Evolutionary conservation across 164 flowering plant genomes (phyloP), one percentile per base, ranked within the genome.

Genomic region (Liriodendron chinense): DNA sequence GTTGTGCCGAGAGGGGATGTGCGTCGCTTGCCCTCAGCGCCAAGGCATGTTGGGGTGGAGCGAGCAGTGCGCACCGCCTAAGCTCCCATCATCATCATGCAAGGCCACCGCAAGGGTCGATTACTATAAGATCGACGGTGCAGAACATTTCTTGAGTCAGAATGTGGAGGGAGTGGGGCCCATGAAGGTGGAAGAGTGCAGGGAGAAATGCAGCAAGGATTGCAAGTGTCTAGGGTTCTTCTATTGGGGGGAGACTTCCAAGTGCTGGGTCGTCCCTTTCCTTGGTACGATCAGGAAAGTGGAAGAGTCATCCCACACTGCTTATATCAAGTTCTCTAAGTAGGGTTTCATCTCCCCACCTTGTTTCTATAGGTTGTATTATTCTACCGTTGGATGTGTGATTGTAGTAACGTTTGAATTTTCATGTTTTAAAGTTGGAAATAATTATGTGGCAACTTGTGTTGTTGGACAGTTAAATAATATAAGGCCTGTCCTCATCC

Each of bases 181-280:
- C 1, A 68, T 79, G 74, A 79, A 72, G 75, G 76, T 67, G 28
- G 75, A 43, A 23, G 79, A 74, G 28, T 83, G 86, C 47, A 74
- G 79, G 18, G 64, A 71, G 1, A 83, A 47, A 34, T 85, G 87
- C 64, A 65, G 18, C 22, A 73, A 68, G 53, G 84, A 85, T 63
- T 83, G 87, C 76, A 83, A 83, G 76, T 85, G 87, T 67, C 20
- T 79, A 49, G 87, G 87, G n/a, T 83, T 67, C 72, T 74, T 83
- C 63, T 78, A 83, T 77, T 16, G 68, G 20, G 74, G 70, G n/a
- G 74, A 70, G 23, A 70, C 65, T 7, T 79, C 76, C 0, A 77
- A 56, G 75, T 84, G 87, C 62, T 75, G 74, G 85, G 48, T 71
- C 9, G 81, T 61, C 22, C 77, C 75, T 9, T 68, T 68, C 13